Base-by-base conservation (phyloP, 2,329 filamentous ascomycete species). In the Metarhizium anisopliae region DNA sequence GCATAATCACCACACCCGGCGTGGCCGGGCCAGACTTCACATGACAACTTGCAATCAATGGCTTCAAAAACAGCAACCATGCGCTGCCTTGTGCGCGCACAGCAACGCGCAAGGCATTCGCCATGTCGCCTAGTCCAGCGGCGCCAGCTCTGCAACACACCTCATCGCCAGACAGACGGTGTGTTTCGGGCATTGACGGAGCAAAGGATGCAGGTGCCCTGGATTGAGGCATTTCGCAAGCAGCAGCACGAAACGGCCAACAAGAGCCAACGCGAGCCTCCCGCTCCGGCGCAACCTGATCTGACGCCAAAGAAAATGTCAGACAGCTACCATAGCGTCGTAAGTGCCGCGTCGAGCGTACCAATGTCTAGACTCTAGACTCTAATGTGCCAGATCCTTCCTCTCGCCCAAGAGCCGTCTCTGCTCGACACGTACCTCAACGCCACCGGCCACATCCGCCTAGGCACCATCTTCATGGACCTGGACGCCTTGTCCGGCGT, bases 391-490 rank as follows among this genome's bases (percentile, higher is more conserved):
- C n/a, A 45, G 42, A 45, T 45, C 42, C 73, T 90, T 32, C 86
- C 86, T 6, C 74, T 91, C 10, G 85, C 82, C 6, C 84, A 82
- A 64, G 88, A 91, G 65, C 86, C 86, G 53, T 91, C 86, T 85
- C 74, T 92, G 13, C 78, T 88, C 11, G 88, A 92, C 66, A 87
- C 84, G 0, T 92, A 92, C 65, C 81, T 90, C 64, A 91, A 91
- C 69, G 80, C 86, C 1, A 84, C 83, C 0, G 88, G 88, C 0
- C 86, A 90, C 62, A 87, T 92, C 61, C 78, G 85, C 54, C 76
- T 91, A 7, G 88, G 88, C 0, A 84, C 87, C 0, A 73, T 92
- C 16, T 82, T 92, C 59, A 91, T 91, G 86, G 88, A 92, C 59
- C 77, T 92, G 2, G 88, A 92, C 69, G 88, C 88, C 0, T 71